Percentiles rank a stretch among this genome's conserved stretches.
Conservation (phyloP, 2,329 filamentous ascomycete genomes). For the Penicillium crustosum region DNA sequence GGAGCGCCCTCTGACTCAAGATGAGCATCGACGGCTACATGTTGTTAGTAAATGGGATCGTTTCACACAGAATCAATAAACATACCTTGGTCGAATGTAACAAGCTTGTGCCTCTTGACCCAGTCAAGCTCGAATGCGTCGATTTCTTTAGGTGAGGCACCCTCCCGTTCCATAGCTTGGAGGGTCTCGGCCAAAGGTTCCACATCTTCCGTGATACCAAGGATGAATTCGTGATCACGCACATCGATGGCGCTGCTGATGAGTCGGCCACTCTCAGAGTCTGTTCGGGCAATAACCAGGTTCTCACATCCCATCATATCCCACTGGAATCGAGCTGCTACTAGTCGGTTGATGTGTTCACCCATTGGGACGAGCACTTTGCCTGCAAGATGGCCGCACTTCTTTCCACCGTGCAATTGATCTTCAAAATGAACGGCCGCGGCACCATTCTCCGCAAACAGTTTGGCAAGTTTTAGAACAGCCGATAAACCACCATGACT, state of each 20-base stretch:
- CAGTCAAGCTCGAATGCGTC: slow-evolving; percentile 82
- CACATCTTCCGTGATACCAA: slow-evolving; percentile 75
- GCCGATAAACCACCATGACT: slow-evolving; percentile 88
- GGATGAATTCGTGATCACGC: slow-evolving; percentile 94
- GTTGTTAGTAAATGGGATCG: slow-evolving; percentile 11
- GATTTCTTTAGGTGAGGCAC: slow-evolving; percentile 75
- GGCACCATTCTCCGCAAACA: slow-evolving; percentile 95
- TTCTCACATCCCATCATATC: slow-evolving; percentile 97
- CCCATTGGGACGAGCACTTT: slow-evolving; percentile 92
- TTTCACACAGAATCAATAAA: neutral
- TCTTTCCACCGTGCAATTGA: slow-evolving; percentile 96
- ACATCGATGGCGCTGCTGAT: slow-evolving; percentile 89
- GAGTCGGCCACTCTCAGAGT: slow-evolving; percentile 89
- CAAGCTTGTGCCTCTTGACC: slow-evolving; percentile 80
- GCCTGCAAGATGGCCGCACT: slow-evolving; percentile 93
- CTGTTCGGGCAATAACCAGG: slow-evolving; percentile 88
- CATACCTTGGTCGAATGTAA: slow-evolving; percentile 81
- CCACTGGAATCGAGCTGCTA: slow-evolving; percentile 94
- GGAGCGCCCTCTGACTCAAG: slow-evolving; percentile 65
- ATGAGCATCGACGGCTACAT: slow-evolving; percentile 68
- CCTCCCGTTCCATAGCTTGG: slow-evolving; percentile 81
- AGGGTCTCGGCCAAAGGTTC: slow-evolving; percentile 84
- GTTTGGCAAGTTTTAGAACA: slow-evolving; percentile 92
- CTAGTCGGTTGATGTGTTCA: slow-evolving; percentile 93
- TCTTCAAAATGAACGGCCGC: slow-evolving; percentile 98